Evolutionary conservation across 768 basidiomycete genomes (phyloP), one percentile per base, ranked within the genome.

Genomic region (Lactifluus hygrophoroides): DNA sequence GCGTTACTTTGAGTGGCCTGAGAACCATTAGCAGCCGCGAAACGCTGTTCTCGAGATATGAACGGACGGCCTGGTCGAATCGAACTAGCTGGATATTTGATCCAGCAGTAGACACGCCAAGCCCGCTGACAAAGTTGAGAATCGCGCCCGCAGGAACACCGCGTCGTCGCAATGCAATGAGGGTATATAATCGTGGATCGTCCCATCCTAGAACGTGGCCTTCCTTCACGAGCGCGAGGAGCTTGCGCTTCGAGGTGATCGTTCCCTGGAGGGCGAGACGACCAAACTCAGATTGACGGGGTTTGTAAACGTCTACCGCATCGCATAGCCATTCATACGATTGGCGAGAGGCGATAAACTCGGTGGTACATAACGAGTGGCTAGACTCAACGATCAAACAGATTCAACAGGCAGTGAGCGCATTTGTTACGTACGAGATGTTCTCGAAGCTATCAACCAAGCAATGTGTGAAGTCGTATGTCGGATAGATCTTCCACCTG

Each of bases 291-390:
- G 92, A 94, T 73, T 99, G 96, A 57, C 85, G 85, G 21, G 96
- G 94, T 70, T 94, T 96, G 79, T 98, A 99, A 2, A 98, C 87
- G 61, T 90, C 90, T n/a, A 98, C 77, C 3, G 90, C 92, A 69
- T 99, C 95, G 67, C 96, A 99, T 13, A 99, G 81, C 96, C 96
- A 99, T 67, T 99, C 96, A 70, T 99, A 98, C 0, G 96, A 96
- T 68, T 93, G 90, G 54, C 96, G 88, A 2, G 96, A 94, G 21
- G 86, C 84, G 65, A 98, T 86, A 71, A 99, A 99, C 71, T 99
- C 96, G 38, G 83, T 84, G 1, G 96, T 99, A 68, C 96, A 99
- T 6, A 99, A 78, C 0, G 96, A 98, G 75, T 99, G 96, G 25
- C 95, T 98, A 58, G 32, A 25, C 16, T 5, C 19, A 45, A 50